phyloP scores from a whole-genome alignment of 495 filamentous ascomycete species.

The Letharia lupina region DNA sequence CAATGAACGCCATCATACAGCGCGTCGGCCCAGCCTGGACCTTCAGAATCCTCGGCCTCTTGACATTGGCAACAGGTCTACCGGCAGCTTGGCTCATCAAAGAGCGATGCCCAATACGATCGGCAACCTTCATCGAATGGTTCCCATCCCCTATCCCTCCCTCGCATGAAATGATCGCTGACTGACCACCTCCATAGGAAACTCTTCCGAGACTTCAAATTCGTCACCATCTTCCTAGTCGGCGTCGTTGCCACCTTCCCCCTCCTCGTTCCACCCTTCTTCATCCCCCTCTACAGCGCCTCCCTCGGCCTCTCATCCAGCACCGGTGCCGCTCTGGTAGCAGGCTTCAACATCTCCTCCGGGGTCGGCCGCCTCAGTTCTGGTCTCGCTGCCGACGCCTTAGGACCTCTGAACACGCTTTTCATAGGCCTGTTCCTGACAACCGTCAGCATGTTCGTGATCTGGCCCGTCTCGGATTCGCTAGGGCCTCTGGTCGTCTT shows the following conservation, averaged over 20 bases:
- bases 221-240: conserved; percentile 43
- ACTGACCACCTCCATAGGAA: neutral
- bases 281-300: conserved; percentile 43
- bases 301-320: conserved; percentile 40
- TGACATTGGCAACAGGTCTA: conserved; percentile 41
- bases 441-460: conserved; percentile 45
- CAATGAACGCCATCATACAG: conserved; percentile 39
- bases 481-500: conserved; percentile 45
- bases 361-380: conserved; percentile 43
- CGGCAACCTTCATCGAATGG: conserved; percentile 44
- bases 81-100: conserved; percentile 51
- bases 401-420: conserved; percentile 46
- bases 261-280: conserved; percentile 53
- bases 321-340: conserved; percentile 45
- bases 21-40: conserved; percentile 46
- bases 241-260: conserved; percentile 54
- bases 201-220: conserved; percentile 32
- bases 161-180: neutral
- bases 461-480: conserved; percentile 49
- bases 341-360: conserved; percentile 49
- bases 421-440: conserved; percentile 40
- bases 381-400: conserved; percentile 42
- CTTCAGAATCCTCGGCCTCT: conserved; percentile 43
- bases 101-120: conserved; percentile 41
- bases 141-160: conserved; percentile 11